Percentiles rank a stretch among this genome's conserved stretches.
phyloP scores from a whole-genome alignment of 352 stramenopile genomes.

The Globisporangium recalcitrans region DNA sequence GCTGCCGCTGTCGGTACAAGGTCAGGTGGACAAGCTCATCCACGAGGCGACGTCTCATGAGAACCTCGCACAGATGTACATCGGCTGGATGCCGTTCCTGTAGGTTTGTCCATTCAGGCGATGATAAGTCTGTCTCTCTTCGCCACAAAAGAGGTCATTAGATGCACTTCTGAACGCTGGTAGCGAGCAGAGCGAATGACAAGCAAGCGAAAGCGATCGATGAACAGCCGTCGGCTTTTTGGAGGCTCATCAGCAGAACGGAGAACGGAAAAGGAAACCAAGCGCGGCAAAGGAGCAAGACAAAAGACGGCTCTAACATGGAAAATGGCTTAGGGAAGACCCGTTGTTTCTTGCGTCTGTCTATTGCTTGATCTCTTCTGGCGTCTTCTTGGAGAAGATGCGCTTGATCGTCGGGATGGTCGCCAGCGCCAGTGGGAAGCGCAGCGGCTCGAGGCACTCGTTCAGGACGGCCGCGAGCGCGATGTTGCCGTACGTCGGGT shows the following conservation, averaged over 20 bases:
- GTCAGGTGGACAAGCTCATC: slow-evolving; percentile 93
- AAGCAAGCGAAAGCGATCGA: no score
- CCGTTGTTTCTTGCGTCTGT: slow-evolving; percentile 3
- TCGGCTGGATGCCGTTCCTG: slow-evolving; percentile 93
- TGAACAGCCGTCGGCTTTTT: no score
- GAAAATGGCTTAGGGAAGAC: not conserved
- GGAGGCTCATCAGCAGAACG: no score
- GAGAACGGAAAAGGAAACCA: no score
- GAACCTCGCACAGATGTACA: slow-evolving; percentile 95
- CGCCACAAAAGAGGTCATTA: no score
- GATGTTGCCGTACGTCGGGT: slow-evolving; percentile 86
- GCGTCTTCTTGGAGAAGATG: slow-evolving; percentile 40
- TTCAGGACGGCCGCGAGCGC: slow-evolving; percentile 84
- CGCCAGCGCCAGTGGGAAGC: slow-evolving; percentile 81
- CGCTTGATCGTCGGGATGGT: slow-evolving; percentile 80
- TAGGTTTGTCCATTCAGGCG: slow-evolving; percentile 16
- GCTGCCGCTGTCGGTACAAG: slow-evolving; percentile 90
- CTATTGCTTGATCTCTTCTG: slow-evolving; percentile 19
- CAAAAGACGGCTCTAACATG: slow-evolving; percentile 4
- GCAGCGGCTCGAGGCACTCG: slow-evolving; percentile 79
- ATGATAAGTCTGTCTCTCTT: no score
- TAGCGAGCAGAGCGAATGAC: no score
- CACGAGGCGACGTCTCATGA: slow-evolving; percentile 88
- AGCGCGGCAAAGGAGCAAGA: not conserved
- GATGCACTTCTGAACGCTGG: no score